Base-by-base conservation (phyloP, 2,329 filamentous ascomycete genomes). In the Claviceps capensis region DNA sequence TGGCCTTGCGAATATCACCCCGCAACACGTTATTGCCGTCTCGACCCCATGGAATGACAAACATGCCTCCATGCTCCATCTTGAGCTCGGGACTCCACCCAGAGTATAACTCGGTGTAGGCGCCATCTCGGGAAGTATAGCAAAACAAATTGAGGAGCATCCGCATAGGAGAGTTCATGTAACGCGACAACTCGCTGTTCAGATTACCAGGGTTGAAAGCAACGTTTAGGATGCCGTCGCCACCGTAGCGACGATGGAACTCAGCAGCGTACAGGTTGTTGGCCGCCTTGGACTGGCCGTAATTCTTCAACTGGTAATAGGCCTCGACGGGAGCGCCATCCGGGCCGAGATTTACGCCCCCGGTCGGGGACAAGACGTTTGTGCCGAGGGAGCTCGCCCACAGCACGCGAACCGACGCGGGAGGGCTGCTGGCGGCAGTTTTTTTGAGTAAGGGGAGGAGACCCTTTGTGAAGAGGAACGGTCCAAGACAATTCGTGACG, bases 81-180 rank as follows among this genome's bases (percentile, higher is more conserved):
- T 66, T 72, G 3, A 76, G 61, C 0, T 74, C 65, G 0, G 69
- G 67, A 0, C 72, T 72, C 41, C 74, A 61, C 0, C 66, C 73
- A 0, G 73, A 68, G 53, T 69, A 78, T 1, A 78, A 56, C 53
- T 72, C 67, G 0, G 74, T 74, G 57, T 75, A 76, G 0, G 72
- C 73, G 0, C 74, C 75, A 30, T 67, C 60, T 11, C 67, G 52
- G 0, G 60, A 17, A 17, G 53, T 50, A 0, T 66, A 62, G 50
- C 65, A 59, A 1, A 65, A 30, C 6, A 59, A 52, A 5, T 55
- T 56, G 3, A 54, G 50, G 4, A 38, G 3, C 1, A 66, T 11
- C 19, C 52, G 52, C 4, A 40, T 54, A 0, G 59, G 9, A 0
- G 59, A 13, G 2, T 58, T 57, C 49, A 62, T 59, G 1, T 57